Conservation (phyloP, 106 monocot species). For the Posidonia australis region DNA sequence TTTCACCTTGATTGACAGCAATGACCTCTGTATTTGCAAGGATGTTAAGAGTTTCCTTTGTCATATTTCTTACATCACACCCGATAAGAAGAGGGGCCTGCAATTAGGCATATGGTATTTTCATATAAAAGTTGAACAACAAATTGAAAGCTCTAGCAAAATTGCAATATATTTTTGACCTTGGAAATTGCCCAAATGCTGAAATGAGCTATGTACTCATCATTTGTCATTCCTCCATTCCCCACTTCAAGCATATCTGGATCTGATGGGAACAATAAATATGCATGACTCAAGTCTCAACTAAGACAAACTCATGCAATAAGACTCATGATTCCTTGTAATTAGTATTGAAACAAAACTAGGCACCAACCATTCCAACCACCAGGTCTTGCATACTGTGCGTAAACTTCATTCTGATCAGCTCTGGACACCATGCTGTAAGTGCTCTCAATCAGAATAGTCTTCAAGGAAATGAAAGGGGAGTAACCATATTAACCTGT, state of each 20-base stretch:
- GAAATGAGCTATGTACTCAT: constrained; percentile 77
- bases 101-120: no score
- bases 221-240: constrained; percentile 74
- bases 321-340: neutral
- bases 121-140: neutral
- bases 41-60: constrained; percentile 42
- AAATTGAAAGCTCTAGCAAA: no score
- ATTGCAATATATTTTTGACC: constrained; percentile 19
- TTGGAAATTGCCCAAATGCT: constrained; percentile 86
- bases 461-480: no score
- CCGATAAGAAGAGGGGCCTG: constrained; percentile 78
- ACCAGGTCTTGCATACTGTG: constrained; percentile 66
- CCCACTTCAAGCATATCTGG: constrained; percentile 93
- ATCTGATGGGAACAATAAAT: constrained; percentile 23
- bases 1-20: constrained; percentile 83
- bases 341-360: neutral
- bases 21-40: constrained; percentile 53
- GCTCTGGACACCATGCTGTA: constrained; percentile 54
- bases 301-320: no score
- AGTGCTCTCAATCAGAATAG: constrained; percentile 21
- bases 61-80: constrained; percentile 56
- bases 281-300: no score
- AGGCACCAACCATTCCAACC: constrained; percentile 74
- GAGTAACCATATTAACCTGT: no score
- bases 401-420: constrained; percentile 61